phyloP scores from a whole-genome alignment of 2,329 filamentous ascomycete species.

The Fusarium luffae region DNA sequence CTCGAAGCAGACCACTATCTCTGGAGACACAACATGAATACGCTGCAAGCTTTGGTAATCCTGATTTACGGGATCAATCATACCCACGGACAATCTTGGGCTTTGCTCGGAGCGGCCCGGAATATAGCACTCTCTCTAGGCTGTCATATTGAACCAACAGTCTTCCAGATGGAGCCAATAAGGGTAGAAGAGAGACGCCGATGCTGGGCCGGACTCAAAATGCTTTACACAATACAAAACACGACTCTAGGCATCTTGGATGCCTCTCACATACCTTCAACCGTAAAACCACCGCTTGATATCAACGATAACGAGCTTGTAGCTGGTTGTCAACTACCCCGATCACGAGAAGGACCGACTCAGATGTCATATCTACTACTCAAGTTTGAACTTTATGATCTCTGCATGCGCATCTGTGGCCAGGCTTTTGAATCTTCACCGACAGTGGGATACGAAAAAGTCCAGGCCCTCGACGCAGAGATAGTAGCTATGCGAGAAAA shows the following conservation, averaged over 20 bases:
- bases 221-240: slow-evolving; percentile 34
- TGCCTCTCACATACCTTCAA: background rate
- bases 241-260: slow-evolving; percentile 27
- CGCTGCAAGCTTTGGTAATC: slow-evolving; percentile 15
- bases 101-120: slow-evolving; percentile 16
- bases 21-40: slow-evolving; percentile 26
- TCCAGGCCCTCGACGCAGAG: background rate
- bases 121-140: slow-evolving; percentile 26
- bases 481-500: background rate
- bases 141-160: slow-evolving; percentile 19
- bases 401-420: background rate
- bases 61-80: slow-evolving; percentile 32
- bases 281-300: background rate
- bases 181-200: slow-evolving; percentile 22
- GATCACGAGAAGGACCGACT: background rate
- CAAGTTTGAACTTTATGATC: background rate
- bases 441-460: background rate
- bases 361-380: slow-evolving; percentile 3
- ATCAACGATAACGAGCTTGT: background rate
- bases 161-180: slow-evolving; percentile 17
- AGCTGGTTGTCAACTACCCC: background rate
- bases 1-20: slow-evolving; percentile 28
- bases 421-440: background rate
- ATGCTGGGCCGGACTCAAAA: slow-evolving; percentile 30
- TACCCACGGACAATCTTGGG: slow-evolving; percentile 33